Evolutionary conservation across 345 rosid genomes (phyloP), one percentile per base, ranked within the genome.

Genomic region (Excoecaria cochinchinensis): DNA sequence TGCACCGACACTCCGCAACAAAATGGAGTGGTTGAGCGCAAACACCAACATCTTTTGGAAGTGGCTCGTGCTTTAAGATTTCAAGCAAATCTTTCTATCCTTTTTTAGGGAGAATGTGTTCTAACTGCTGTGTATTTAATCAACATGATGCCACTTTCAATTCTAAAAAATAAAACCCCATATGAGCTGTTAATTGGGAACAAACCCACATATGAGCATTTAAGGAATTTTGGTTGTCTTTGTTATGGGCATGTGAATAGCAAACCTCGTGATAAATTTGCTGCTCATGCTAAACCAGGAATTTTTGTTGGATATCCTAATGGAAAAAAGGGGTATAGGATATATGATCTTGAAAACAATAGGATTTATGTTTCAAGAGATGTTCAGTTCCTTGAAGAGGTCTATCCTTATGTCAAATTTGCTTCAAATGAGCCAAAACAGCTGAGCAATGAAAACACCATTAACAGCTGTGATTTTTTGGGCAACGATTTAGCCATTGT

Each of bases 241-340:
- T 57, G 61, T 19, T 57, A 57, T 57, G 61, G 61, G 12, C 24
- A 57, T 10, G 31, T 57, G 4, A 19, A 57, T 10, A 14, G 1
- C 5, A 22, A 57, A 22, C 8, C 8, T 12, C 25, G 10, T 19
- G 61, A 57, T 16, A 57, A 57, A 10, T 57, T 57, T 57, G 61
- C 24, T 57, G 9, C 61, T 3, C 22, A 25, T 6, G 5, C 22
- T 4, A 57, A 57, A 1, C 61, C 61, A 19, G 12, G 31, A 19
- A 57, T 57, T 57, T 57, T 57, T 57, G 8, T 57, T 19, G 61
- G 78, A 4, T 79, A 79, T 46, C 74, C 74, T 0, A 0, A 15
- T 19, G 38, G 58, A 0, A 53, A 74, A 31, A 74, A 69, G 74
- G 74, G 0, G 31, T 79, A 69, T 14, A 15, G 36, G 10, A 14